Conservation (phyloP, 2,329 filamentous ascomycete species). For the Periconia digitata region DNA sequence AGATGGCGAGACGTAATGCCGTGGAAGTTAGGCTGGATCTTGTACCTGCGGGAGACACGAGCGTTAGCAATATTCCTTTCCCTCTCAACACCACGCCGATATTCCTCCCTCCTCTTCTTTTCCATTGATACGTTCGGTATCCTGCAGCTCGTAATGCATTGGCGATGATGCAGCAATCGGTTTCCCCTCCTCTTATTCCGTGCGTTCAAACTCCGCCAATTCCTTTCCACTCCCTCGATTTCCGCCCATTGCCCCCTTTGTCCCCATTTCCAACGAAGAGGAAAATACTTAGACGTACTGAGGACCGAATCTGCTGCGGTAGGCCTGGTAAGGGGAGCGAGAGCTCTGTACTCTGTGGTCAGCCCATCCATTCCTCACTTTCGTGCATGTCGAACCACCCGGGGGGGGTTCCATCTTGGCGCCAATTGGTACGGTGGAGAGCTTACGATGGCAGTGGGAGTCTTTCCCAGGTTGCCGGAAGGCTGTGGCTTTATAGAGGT, state of each 20-base stretch:
- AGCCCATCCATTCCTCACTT: slow-evolving; percentile 13
- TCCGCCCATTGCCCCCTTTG: not conserved
- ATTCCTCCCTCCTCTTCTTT: too few relatives aligned
- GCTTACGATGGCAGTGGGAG: slow-evolving; percentile 33
- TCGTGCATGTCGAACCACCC: not conserved
- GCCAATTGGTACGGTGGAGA: slow-evolving; percentile 12
- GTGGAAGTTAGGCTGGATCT: slow-evolving; percentile 50
- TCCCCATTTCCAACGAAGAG: not conserved
- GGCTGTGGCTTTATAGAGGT: slow-evolving; percentile 8
- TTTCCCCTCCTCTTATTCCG: not conserved
- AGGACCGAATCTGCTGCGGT: slow-evolving; percentile 60
- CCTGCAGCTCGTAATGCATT: not conserved
- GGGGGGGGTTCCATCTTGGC: slow-evolving; percentile 1
- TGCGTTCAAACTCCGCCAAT: not conserved
- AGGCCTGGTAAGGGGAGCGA: slow-evolving; percentile 50
- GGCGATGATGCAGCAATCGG: not conserved
- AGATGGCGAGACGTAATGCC: slow-evolving; percentile 50
- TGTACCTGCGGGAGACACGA: slow-evolving; percentile 50
- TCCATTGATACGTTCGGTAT: not conserved
- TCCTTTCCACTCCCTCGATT: not conserved
- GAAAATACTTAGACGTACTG: slow-evolving; percentile 49
- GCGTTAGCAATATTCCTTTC: slow-evolving; percentile 14
- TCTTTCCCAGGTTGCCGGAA: slow-evolving; percentile 24
- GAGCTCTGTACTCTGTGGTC: slow-evolving; percentile 24
- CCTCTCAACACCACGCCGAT: not conserved